phyloP scores from a whole-genome alignment of 228 moss, liverwort and hornwort genomes.

The Sphagnum fallax region DNA sequence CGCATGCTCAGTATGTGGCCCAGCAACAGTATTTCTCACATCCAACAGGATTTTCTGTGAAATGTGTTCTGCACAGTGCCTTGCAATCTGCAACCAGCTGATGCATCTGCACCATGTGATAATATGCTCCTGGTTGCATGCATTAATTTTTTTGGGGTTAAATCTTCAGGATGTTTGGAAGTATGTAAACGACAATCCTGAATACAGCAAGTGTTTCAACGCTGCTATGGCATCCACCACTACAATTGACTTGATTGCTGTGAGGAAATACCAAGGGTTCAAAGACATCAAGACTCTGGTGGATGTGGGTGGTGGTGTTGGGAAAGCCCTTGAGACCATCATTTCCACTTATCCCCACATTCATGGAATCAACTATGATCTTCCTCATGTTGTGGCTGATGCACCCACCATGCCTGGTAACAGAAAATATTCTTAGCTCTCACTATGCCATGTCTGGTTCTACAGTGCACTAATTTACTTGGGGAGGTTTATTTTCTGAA shows the following conservation, averaged over 20 bases:
- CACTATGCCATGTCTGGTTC: not conserved
- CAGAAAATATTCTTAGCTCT: not conserved
- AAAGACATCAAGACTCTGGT: not conserved
- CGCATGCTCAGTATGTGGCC: not conserved
- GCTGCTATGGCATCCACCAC: constrained; percentile 5
- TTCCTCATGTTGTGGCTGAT: not conserved
- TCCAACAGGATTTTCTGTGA: no score
- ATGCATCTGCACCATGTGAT: no score
- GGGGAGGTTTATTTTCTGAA: not conserved
- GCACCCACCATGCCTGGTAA: not conserved
- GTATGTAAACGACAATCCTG: constrained; percentile 2
- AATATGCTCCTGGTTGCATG: no score
- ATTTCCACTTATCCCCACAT: not conserved
- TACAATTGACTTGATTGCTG: not conserved
- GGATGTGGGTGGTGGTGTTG: not conserved
- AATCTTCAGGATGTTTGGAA: constrained; percentile 14
- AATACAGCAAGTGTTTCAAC: not conserved
- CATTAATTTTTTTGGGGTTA: not conserved
- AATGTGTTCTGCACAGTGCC: no score
- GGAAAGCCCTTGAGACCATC: not conserved
- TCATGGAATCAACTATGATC: not conserved
- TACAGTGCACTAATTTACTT: not conserved
- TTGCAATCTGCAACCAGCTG: no score
- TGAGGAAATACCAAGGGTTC: not conserved
- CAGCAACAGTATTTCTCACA: not conserved